phyloP scores from a whole-genome alignment of 2,329 filamentous ascomycete genomes.

The Microdochium bolleyi region DNA sequence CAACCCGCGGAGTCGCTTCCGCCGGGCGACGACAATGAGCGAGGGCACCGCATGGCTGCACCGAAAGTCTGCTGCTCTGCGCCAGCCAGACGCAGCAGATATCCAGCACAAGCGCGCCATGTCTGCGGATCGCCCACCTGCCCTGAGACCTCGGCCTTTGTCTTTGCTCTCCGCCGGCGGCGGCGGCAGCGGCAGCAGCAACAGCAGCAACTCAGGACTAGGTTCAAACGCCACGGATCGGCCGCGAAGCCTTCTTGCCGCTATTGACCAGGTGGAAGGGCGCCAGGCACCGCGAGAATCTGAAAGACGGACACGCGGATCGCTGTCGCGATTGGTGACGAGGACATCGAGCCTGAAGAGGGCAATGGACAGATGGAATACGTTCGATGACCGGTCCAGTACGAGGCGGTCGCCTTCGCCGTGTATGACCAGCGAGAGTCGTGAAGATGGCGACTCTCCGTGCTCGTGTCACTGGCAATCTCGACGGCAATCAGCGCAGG shows the following conservation, averaged over 20 bases:
- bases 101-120: not conserved
- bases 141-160: not conserved
- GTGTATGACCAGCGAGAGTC: not conserved
- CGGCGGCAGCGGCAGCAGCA: not conserved
- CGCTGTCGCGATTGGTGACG: not conserved
- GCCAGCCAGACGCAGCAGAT: not conserved
- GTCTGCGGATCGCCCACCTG: not conserved
- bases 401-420: not conserved
- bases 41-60: not conserved
- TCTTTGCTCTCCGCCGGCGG: too few relatives aligned
- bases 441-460: not conserved
- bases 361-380: not conserved
- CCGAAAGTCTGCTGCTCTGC: not conserved
- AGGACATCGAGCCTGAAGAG: not conserved
- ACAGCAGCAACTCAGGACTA: not conserved
- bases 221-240: not conserved
- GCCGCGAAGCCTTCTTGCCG: not conserved
- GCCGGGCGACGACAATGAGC: not conserved
- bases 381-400: not conserved
- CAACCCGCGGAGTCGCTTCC: conserved; percentile 3
- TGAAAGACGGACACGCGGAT: not conserved
- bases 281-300: not conserved
- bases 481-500: not conserved
- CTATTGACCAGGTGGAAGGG: not conserved
- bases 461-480: not conserved